Evolutionary conservation across 2,329 filamentous ascomycete species (phyloP).

Genomic region (Ophioceras dolichostomum): DNA sequence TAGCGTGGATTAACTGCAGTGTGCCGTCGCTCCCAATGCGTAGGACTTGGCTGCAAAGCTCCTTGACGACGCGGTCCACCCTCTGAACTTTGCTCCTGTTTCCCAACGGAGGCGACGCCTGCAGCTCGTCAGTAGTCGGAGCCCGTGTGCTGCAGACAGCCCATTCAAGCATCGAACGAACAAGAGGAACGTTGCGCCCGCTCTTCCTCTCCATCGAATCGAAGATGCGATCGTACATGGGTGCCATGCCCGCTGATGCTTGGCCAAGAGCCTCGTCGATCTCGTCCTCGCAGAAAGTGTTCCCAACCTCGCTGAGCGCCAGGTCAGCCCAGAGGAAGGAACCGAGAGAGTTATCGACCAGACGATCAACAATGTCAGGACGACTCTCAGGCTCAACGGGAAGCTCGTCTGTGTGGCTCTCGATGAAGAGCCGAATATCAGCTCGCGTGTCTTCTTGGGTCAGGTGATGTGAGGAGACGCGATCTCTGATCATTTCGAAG

Average conservation of each 20-base stretch:
- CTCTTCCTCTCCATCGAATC: conserved; percentile 15
- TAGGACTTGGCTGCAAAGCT: conserved; percentile 23
- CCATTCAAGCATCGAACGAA: conserved; percentile 13
- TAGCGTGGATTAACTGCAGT: conserved; percentile 24
- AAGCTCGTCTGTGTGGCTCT: neutral
- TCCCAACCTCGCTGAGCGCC: conserved; percentile 17
- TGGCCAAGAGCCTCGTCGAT: conserved; percentile 17
- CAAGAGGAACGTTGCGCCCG: conserved; percentile 9
- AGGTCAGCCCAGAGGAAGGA: conserved; percentile 23
- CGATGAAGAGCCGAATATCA: conserved; percentile 5
- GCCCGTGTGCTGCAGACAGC: conserved; percentile 11
- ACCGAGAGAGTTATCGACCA: conserved; percentile 20
- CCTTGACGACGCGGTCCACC: conserved; percentile 10
- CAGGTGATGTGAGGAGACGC: no score
- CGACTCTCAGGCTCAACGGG: conserved; percentile 7
- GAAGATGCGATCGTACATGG: conserved; percentile 18
- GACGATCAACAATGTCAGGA: conserved; percentile 12
- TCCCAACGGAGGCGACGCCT: conserved; percentile 11
- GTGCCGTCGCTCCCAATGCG: conserved; percentile 16
- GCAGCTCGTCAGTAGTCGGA: conserved; percentile 11
- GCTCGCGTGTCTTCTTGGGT: conserved; percentile 9
- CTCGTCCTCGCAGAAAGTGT: conserved; percentile 15
- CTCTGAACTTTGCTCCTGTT: conserved; percentile 12
- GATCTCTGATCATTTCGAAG: no score
- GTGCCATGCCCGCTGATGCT: conserved; percentile 19